Evolutionary conservation across 371 early-diverging fungal genomes (phyloP).

Genomic region (Capillidium heterosporum): DNA sequence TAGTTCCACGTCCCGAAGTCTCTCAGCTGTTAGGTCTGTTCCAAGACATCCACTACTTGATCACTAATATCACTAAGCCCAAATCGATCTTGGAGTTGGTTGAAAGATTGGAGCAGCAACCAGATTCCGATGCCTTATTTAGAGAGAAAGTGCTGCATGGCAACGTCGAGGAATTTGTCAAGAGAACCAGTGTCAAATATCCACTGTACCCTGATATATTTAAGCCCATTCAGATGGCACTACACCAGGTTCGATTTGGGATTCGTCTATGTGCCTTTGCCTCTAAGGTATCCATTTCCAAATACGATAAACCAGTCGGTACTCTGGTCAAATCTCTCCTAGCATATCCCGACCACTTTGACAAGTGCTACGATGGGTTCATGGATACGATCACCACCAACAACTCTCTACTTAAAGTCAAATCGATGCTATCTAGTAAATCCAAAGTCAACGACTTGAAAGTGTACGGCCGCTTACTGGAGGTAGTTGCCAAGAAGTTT

Average conservation of each 20-base stretch:
- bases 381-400: constrained; percentile 25
- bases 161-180: constrained; percentile 43
- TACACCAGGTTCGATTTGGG: constrained; percentile 64
- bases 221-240: constrained; percentile 45
- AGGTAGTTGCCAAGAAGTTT: constrained; percentile 33
- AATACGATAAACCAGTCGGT: not conserved
- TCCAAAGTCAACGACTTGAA: constrained; percentile 30
- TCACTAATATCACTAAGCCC: constrained; percentile 35
- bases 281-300: not conserved
- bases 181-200: constrained; percentile 29
- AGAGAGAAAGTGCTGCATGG: constrained; percentile 51
- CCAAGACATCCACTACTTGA: constrained; percentile 50
- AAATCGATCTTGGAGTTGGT: constrained; percentile 23
- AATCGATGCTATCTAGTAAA: constrained; percentile 26
- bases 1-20: constrained; percentile 47
- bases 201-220: constrained; percentile 51
- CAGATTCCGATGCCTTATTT: constrained; percentile 18
- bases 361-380: constrained; percentile 14
- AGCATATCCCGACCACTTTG: not conserved
- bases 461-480: constrained; percentile 39
- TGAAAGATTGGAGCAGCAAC: constrained; percentile 17
- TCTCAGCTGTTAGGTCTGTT: constrained; percentile 55
- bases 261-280: constrained; percentile 31
- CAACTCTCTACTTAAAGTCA: constrained; percentile 20
- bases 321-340: not conserved